phyloP scores from a whole-genome alignment of 495 filamentous ascomycete genomes.

The Aspergillus olivimuriae region DNA sequence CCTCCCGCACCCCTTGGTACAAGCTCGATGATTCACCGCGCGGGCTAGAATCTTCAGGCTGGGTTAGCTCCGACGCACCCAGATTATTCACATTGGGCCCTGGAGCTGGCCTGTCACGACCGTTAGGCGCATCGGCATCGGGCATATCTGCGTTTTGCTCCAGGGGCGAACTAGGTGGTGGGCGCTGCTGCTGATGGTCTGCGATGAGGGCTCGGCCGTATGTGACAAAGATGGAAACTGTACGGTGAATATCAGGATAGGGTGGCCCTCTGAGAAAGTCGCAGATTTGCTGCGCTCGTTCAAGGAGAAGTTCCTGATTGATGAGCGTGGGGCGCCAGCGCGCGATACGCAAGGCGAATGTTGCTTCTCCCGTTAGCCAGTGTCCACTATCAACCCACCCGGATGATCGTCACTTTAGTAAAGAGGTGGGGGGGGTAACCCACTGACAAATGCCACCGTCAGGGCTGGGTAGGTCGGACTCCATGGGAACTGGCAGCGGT shows the following conservation, averaged over 20 bases:
- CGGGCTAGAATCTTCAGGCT: no score
- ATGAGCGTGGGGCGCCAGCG: conserved; percentile 37
- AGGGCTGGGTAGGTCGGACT: conserved; percentile 36
- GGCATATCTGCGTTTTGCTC: no score
- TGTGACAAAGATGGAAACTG: conserved; percentile 38
- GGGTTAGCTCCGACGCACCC: no score
- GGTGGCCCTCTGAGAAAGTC: conserved; percentile 38
- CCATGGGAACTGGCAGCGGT: conserved; percentile 35
- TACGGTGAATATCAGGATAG: conserved; percentile 39
- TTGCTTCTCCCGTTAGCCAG: conserved; percentile 16
- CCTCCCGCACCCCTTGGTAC: no score
- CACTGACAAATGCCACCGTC: conserved; percentile 39
- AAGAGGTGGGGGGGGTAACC: conserved; percentile 10
- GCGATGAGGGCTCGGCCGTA: conserved; percentile 35
- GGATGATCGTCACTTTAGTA: background rate
- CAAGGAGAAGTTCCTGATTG: conserved; percentile 28
- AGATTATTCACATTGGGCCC: no score
- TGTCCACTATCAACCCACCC: background rate
- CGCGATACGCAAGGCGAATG: conserved; percentile 36
- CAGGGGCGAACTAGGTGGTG: no score
- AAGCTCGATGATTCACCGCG: no score
- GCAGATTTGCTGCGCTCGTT: conserved; percentile 31
- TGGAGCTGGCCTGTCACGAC: no score
- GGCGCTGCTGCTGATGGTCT: no score
- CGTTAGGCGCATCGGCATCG: no score